Percentiles rank a stretch among this genome's conserved stretches.
Evolutionary conservation across 2,329 filamentous ascomycete genomes (phyloP).

Genomic region (Dendrostoma leiphaemia): DNA sequence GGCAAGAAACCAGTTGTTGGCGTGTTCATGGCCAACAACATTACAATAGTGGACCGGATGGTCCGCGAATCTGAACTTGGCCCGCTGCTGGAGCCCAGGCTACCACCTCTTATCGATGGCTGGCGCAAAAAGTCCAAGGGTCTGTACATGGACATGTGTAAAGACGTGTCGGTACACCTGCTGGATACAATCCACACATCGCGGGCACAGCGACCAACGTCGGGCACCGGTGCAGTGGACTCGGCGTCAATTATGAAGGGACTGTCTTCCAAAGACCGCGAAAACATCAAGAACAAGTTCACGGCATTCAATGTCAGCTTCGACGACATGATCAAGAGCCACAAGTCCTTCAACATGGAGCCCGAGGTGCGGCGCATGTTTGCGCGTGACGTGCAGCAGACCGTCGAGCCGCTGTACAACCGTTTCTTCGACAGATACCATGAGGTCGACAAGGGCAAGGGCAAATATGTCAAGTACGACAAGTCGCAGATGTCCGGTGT

Average conservation of each 20-base stretch:
- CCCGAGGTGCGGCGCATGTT: constrained; percentile 80
- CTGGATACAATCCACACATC: constrained; percentile 92
- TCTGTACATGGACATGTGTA: constrained; percentile 83
- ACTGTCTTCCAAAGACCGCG: constrained; percentile 86
- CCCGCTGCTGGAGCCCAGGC: constrained; percentile 66
- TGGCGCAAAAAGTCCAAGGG: constrained; percentile 86
- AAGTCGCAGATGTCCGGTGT: constrained; percentile 74
- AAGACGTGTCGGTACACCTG: constrained; percentile 79
- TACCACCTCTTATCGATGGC: constrained; percentile 62
- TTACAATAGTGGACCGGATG: constrained; percentile 80
- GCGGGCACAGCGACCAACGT: constrained; percentile 66
- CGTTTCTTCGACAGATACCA: constrained; percentile 97
- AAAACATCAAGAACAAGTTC: constrained; percentile 96
- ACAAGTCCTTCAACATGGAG: constrained; percentile 87
- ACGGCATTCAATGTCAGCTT: constrained; percentile 86
- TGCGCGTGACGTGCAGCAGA: constrained; percentile 79
- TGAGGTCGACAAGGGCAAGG: constrained; percentile 95
- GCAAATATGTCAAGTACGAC: constrained; percentile 98
- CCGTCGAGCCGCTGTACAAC: constrained; percentile 91
- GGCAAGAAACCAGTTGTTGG: constrained; percentile 78
- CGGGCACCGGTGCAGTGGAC: constrained; percentile 67
- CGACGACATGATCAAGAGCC: constrained; percentile 80
- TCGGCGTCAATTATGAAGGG: constrained; percentile 81
- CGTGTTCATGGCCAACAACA: constrained; percentile 87
- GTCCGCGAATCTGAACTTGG: constrained; percentile 78